Conservation (phyloP, 2,329 filamentous ascomycete species). For the Periconia sp. region DNA sequence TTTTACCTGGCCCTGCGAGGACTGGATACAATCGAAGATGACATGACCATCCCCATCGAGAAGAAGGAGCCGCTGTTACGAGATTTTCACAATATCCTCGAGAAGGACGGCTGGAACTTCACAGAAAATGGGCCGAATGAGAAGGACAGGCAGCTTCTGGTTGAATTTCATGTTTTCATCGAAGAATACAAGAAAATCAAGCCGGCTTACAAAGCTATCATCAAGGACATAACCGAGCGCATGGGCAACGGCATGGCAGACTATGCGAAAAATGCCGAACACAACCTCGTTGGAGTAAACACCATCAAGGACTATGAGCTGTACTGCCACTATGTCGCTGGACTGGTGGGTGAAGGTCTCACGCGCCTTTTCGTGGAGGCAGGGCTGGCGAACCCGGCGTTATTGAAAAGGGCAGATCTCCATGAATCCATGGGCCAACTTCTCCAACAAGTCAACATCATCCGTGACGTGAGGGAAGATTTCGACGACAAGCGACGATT, state of each 20-base stretch:
- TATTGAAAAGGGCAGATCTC: slow-evolving; percentile 76
- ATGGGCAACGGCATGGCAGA: slow-evolving; percentile 99
- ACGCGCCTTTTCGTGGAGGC: slow-evolving; percentile 88
- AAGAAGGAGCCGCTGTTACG: slow-evolving; percentile 86
- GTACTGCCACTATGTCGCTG: slow-evolving; percentile 98
- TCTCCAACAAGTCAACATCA: slow-evolving; percentile 98
- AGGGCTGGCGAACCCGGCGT: slow-evolving; percentile 80
- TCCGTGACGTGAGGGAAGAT: slow-evolving; percentile 92
- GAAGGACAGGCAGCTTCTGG: slow-evolving; percentile 89
- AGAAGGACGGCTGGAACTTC: slow-evolving; percentile 88
- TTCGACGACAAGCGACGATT: slow-evolving; percentile 84
- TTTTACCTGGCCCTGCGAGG: slow-evolving; percentile 94
- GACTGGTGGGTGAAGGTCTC: slow-evolving; percentile 91
- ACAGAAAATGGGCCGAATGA: slow-evolving; percentile 83
- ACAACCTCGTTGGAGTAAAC: slow-evolving; percentile 77
- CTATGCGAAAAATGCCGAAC: slow-evolving; percentile 81
- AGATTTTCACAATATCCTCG: slow-evolving; percentile 76
- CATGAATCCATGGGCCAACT: slow-evolving; percentile 97
- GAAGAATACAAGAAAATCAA: slow-evolving; percentile 87
- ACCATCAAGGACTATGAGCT: slow-evolving; percentile 88
- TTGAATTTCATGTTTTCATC: slow-evolving; percentile 87
- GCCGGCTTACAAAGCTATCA: slow-evolving; percentile 78
- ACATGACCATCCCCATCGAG: slow-evolving; percentile 83
- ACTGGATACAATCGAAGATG: slow-evolving; percentile 97
- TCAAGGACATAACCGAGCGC: slow-evolving; percentile 87